Evolutionary conservation across 2,329 filamentous ascomycete genomes (phyloP), one percentile per base, ranked within the genome.

Genomic region (Chalaropsis thielavioides): DNA sequence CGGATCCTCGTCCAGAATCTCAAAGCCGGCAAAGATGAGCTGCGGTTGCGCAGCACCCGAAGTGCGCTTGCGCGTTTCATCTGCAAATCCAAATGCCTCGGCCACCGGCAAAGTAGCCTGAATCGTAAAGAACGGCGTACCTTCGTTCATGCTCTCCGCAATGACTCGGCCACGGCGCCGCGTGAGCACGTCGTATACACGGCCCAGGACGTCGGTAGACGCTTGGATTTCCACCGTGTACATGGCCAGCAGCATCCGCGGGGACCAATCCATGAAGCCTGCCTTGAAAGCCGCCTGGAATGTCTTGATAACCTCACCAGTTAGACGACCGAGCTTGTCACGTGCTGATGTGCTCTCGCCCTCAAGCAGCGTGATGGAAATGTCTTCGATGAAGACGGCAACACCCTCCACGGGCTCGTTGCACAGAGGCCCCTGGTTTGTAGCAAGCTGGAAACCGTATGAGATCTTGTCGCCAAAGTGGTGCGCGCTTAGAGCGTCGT

Each of bases 221-320:
- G 92, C 91, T 80, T 97, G 94, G 71, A 99, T 97, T 74, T 97
- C 94, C 74, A 92, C 96, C 64, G 85, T 90, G 78, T 99, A 99
- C 90, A 97, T 97, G 62, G 94, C 94, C 56, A 99, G 84, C 77
- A 97, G 84, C 69, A 99, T 83, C n/a, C 94, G 86, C 0, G 94
- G 89, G 46, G 88, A 92, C 94, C 94, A 99, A 78, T 97, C 94
- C 19, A 96, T 79, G 79, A 97, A 96, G 24, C 87, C 92, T 68
- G 86, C 80, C 62, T 87, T 83, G 68, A 99, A 90, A n/a, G 86
- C 83, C 58, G 90, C 85, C 69, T 92, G 90, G 19, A 92, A 86
- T 0, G 89, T 87, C 74, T 91, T 91, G 77, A 99, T 96, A 56
- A 95, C 84, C 76, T 97, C 94, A 68, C 94, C 91, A 0, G 92